phyloP scores from a whole-genome alignment of 2,329 filamentous ascomycete genomes.

The Alternaria arbusti region DNA sequence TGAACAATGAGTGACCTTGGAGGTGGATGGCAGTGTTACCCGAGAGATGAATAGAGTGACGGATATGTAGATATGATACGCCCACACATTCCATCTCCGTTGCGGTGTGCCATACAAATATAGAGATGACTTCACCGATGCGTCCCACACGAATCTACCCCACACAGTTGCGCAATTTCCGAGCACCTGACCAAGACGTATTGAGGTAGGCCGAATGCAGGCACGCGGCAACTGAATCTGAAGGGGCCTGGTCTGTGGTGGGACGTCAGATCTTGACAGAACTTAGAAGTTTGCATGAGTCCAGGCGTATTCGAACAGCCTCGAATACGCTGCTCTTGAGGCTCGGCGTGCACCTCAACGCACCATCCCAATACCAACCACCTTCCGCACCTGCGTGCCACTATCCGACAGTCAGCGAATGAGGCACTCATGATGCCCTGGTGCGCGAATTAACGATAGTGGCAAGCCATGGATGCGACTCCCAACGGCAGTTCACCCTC shows the following conservation, averaged over 20 bases:
- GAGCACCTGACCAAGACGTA: conserved; percentile 8
- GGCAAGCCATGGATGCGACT: conserved; percentile 14
- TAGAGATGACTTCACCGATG: conserved; percentile 13
- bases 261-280: conserved; percentile 1
- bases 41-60: not conserved
- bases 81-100: not conserved
- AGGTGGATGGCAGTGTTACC: not conserved
- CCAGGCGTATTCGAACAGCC: not conserved
- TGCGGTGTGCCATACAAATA: not conserved
- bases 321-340: not conserved
- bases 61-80: not conserved
- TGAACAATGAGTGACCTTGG: not conserved
- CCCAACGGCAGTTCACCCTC: conserved; percentile 14
- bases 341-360: conserved; percentile 6
- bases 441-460: conserved; percentile 21
- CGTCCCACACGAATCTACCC: conserved; percentile 4
- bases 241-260: not conserved
- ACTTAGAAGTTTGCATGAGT: not conserved
- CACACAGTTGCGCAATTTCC: conserved; percentile 8
- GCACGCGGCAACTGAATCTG: conserved; percentile 1
- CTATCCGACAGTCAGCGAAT: conserved; percentile 13
- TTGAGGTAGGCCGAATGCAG: conserved; percentile 7
- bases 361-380: not conserved
- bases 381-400: conserved; percentile 1
- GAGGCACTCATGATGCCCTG: not conserved